A percentile compares a stretch with the other conserved stretches of the same genome.
phyloP scores from a whole-genome alignment of 441 rosid genomes.

The Gossypium gossypioides region DNA sequence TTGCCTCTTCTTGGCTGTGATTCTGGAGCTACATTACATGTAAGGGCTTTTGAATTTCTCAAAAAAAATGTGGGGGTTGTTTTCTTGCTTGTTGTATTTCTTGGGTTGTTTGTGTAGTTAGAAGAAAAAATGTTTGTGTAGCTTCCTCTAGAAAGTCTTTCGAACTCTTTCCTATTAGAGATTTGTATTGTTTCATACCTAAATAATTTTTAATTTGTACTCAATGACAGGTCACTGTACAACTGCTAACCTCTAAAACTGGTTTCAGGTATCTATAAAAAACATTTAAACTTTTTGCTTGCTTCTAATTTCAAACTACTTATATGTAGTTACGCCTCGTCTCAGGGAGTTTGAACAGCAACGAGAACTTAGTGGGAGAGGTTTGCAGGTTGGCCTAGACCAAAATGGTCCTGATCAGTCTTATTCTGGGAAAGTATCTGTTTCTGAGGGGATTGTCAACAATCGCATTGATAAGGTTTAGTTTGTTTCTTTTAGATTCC shows the following conservation, averaged over 20 bases:
- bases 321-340: slow-evolving; percentile 16
- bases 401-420: slow-evolving; percentile 57
- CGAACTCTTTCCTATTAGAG: neutral
- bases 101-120: neutral
- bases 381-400: slow-evolving; percentile 50
- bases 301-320: slow-evolving; percentile 9
- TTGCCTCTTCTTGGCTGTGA: slow-evolving; percentile 82
- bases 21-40: slow-evolving; percentile 83
- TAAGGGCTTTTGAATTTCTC: slow-evolving; percentile 39
- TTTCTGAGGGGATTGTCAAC: slow-evolving; percentile 45
- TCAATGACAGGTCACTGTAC: slow-evolving; percentile 69
- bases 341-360: slow-evolving; percentile 96
- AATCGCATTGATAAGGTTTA: slow-evolving; percentile 57
- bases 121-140: neutral
- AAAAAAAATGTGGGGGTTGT: slow-evolving; percentile 5
- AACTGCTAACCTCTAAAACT: slow-evolving; percentile 94
- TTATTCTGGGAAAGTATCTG: slow-evolving; percentile 41
- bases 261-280: slow-evolving; percentile 62
- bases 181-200: slow-evolving; percentile 7
- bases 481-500: slow-evolving; percentile 15
- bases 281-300: slow-evolving; percentile 14
- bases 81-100: slow-evolving; percentile 1
- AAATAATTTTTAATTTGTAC: slow-evolving; percentile 13
- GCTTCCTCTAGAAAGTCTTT: neutral
- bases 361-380: slow-evolving; percentile 86